Evolutionary conservation across 768 basidiomycete genomes (phyloP).

Genomic region (Goffeauzyma gilvescens): DNA sequence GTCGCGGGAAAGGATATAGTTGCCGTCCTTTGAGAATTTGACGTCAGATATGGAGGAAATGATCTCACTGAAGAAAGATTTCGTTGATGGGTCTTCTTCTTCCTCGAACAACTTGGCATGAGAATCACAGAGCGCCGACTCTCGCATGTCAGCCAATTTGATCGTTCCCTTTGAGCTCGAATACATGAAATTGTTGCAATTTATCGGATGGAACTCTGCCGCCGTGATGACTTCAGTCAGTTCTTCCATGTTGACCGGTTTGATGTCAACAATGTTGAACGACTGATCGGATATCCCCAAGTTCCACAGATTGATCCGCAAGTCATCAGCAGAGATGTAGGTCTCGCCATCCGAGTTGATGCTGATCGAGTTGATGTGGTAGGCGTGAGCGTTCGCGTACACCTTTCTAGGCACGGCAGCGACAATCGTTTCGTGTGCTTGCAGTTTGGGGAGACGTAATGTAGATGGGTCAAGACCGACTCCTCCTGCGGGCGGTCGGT

Average conservation of each 20-base stretch:
- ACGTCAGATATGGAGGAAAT: conserved; percentile 99
- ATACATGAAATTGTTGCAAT: conserved; percentile 99
- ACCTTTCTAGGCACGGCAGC: conserved; percentile 97
- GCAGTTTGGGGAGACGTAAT: conserved; percentile 74
- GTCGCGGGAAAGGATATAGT: conserved; percentile 90
- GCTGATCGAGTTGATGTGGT: conserved; percentile 98
- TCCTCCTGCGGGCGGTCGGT: conserved; percentile 7
- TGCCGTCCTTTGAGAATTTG: conserved; percentile 93
- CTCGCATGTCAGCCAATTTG: conserved; percentile 98
- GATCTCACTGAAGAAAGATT: conserved; percentile 98
- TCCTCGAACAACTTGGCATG: conserved; percentile 97
- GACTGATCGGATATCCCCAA: conserved; percentile 95
- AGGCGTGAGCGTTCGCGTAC: conserved; percentile 96
- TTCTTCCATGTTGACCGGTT: conserved; percentile 99
- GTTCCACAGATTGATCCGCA: conserved; percentile 96
- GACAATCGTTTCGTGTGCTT: conserved; percentile 89
- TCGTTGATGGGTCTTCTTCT: conserved; percentile 88
- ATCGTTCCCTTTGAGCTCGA: conserved; percentile 99
- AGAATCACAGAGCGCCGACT: conserved; percentile 84
- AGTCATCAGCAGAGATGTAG: conserved; percentile 96
- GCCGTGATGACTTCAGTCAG: conserved; percentile 99
- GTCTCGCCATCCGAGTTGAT: conserved; percentile 99
- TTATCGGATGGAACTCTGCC: conserved; percentile 90
- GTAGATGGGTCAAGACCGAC: conserved; percentile 17
- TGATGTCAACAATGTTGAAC: conserved; percentile 99